These are phyloP conservation scores for Moringa oleifera DNA, from an alignment of 345 rosid genomes.

Conservation along the genomic window DNA sequence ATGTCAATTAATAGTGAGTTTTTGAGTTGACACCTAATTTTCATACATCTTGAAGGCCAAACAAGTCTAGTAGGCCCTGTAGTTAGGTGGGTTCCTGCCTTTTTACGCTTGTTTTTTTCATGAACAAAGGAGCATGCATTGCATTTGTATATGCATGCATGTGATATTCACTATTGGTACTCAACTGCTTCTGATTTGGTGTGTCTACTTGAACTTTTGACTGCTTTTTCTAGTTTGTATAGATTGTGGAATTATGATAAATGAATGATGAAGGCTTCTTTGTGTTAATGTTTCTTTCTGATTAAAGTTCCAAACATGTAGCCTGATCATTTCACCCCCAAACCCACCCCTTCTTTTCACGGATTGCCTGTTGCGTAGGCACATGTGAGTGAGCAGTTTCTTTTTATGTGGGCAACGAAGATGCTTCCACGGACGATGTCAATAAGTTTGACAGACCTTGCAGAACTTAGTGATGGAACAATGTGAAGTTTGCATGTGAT, in stretches of 20 bases:
- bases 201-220: neutral
- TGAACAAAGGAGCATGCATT: neutral
- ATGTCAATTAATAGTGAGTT: neutral
- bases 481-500: neutral
- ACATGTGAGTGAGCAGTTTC: neutral
- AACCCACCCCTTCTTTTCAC: neutral
- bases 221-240: neutral
- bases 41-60: no score
- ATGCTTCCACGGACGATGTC: neutral
- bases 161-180: conserved; percentile 1
- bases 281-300: neutral
- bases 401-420: neutral
- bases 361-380: neutral
- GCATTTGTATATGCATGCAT: neutral
- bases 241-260: neutral
- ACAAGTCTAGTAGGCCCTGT: neutral
- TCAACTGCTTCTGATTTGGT: neutral
- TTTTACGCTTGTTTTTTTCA: neutral
- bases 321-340: neutral
- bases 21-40: neutral
- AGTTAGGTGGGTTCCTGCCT: neutral
- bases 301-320: neutral
- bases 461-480: neutral
- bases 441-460: neutral
- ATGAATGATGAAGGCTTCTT: neutral